A percentile compares a stretch with the other conserved stretches of the same genome.
Conservation (phyloP, 139 green algal genomes). For the Micractinium sp. region DNA sequence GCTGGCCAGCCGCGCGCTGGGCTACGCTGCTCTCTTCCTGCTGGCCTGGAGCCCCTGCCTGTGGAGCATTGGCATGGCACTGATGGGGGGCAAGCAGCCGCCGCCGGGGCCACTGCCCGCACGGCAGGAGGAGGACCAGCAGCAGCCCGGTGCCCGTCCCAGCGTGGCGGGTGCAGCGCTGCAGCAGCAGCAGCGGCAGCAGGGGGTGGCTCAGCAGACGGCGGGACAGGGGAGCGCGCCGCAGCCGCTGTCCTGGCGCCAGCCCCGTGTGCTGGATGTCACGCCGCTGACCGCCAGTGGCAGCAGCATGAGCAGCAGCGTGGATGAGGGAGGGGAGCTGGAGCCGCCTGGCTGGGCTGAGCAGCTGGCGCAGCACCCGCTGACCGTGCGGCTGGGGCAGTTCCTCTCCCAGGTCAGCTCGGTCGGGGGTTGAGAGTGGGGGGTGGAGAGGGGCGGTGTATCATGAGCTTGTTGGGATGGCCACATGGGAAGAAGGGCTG, state of each 20-base stretch:
- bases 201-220: background rate
- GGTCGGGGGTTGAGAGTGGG: background rate
- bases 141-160: background rate
- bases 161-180: background rate
- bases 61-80: constrained; percentile 62
- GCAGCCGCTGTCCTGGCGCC: constrained; percentile 10
- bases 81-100: constrained; percentile 32
- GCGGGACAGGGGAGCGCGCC: background rate
- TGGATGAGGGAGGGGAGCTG: background rate
- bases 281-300: background rate
- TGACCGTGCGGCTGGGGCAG: background rate
- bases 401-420: background rate
- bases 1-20: constrained; percentile 32
- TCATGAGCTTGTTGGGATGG: background rate
- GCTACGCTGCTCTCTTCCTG: constrained; percentile 55
- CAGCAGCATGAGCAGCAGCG: constrained; percentile 11
- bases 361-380: constrained; percentile 5
- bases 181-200: background rate
- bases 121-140: background rate
- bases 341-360: background rate
- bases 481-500: no score
- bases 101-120: background rate
- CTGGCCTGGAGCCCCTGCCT: constrained; percentile 68
- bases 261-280: constrained; percentile 16
- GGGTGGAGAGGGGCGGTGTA: background rate